These are phyloP conservation scores for Globisporangium barbulae DNA, from an alignment of 352 stramenopile species.

Conservation along the genomic window DNA sequence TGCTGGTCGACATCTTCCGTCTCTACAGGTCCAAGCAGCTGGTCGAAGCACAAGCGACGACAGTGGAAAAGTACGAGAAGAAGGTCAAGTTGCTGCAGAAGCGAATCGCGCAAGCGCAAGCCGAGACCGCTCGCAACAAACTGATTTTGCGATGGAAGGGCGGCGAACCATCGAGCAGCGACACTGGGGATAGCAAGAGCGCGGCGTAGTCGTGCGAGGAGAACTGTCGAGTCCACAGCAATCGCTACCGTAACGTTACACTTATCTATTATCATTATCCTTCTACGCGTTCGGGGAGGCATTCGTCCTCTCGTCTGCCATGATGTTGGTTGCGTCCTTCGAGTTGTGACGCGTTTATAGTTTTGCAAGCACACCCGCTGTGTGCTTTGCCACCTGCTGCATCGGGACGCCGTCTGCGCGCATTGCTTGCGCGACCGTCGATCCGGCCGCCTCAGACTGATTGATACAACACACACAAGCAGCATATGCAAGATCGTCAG, in stretches of 20 bases:
- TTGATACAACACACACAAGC: not conserved
- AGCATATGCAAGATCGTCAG: not conserved
- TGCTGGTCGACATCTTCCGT: conserved; percentile 56
- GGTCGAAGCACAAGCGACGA: conserved; percentile 36
- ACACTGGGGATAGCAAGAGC: not conserved
- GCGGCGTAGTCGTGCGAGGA: not conserved
- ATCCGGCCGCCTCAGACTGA: conserved; percentile 69
- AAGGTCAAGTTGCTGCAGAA: conserved; percentile 49
- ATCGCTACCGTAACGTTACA: not conserved
- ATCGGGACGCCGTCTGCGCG: conserved; percentile 69
- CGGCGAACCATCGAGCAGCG: conserved; percentile 6
- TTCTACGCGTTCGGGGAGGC: too few relatives aligned
- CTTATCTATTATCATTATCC: conserved; percentile 11
- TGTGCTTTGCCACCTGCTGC: conserved; percentile 69
- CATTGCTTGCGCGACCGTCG: conserved; percentile 53
- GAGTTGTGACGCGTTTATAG: conserved; percentile 27
- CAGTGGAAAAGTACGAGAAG: conserved; percentile 60
- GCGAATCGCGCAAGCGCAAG: conserved; percentile 44
- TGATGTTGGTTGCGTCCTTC: too few relatives aligned
- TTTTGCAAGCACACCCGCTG: conserved; percentile 55
- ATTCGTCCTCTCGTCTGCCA: too few relatives aligned
- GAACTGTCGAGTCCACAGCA: not conserved
- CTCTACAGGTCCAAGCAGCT: conserved; percentile 44
- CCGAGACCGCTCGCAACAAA: conserved; percentile 31
- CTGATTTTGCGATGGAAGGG: conserved; percentile 51